Evolutionary conservation across 371 early-diverging fungal species (phyloP).

Genomic region (Mortierella sp.): DNA sequence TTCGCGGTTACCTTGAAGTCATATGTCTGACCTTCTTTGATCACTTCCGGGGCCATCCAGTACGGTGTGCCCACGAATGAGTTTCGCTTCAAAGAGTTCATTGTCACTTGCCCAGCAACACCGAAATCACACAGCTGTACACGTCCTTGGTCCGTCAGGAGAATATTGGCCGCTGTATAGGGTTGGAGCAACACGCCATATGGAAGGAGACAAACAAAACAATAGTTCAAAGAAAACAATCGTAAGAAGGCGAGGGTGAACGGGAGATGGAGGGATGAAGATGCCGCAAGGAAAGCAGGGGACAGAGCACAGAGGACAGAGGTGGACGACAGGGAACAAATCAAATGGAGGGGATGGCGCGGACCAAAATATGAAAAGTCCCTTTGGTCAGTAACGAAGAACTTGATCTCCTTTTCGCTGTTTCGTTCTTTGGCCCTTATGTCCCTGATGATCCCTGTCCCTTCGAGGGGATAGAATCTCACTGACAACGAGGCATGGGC

Average conservation of each 20-base stretch:
- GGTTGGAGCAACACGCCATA: not conserved
- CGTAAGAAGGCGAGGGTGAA: not conserved
- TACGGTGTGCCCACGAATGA: constrained; percentile 94
- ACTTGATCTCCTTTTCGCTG: not conserved
- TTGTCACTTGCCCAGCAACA: constrained; percentile 80
- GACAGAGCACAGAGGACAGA: too few species aligned
- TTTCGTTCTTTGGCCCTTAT: not conserved
- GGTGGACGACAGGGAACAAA: not conserved
- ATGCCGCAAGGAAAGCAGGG: not conserved
- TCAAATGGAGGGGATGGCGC: not conserved
- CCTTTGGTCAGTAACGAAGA: not conserved
- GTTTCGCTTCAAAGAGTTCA: constrained; percentile 78
- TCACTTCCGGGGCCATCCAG: constrained; percentile 95
- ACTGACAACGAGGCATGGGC: not conserved
- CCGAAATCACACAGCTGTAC: constrained; percentile 97
- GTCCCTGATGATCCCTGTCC: too few species aligned
- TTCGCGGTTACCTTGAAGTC: constrained; percentile 67
- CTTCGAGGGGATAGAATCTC: too few species aligned
- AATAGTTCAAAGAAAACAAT: not conserved
- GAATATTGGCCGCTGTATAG: constrained; percentile 91
- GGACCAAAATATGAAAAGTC: too few species aligned
- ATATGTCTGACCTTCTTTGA: constrained; percentile 81
- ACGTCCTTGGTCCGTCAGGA: constrained; percentile 89
- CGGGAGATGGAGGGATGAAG: not conserved
- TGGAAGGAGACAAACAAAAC: not conserved